Conservation (phyloP, 2,329 filamentous ascomycete species). For the Sclerotinia subarctica region DNA sequence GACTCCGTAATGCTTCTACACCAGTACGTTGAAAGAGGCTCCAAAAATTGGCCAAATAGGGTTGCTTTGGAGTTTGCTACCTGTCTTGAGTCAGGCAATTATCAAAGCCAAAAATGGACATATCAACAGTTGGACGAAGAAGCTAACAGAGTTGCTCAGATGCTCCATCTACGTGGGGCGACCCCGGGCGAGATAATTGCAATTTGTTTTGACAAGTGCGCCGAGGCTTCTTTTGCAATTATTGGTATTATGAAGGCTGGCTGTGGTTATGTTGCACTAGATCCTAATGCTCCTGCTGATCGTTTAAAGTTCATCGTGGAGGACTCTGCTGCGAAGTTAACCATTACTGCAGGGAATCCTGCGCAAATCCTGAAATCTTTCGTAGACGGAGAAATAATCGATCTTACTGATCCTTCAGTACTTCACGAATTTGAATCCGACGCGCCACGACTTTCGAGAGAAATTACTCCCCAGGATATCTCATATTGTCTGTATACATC, state of each 20-base stretch:
- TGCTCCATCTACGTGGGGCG: conserved; percentile 53
- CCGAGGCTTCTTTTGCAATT: conserved; percentile 40
- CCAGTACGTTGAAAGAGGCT: conserved; percentile 70
- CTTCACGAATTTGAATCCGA: conserved; percentile 27
- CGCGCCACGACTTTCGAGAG: conserved; percentile 29
- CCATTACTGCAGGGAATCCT: conserved; percentile 56
- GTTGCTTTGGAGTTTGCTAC: conserved; percentile 74
- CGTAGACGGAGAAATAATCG: conserved; percentile 27
- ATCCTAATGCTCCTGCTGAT: conserved; percentile 40
- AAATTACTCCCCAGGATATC: conserved; percentile 32
- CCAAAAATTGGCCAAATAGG: conserved; percentile 53
- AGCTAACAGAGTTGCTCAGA: conserved; percentile 68
- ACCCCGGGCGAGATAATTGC: conserved; percentile 49
- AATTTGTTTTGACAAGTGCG: conserved; percentile 42
- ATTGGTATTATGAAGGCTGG: conserved; percentile 41
- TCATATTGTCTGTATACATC: conserved; percentile 41
- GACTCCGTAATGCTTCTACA: conserved; percentile 63
- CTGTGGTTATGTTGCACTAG: conserved; percentile 42
- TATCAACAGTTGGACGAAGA: conserved; percentile 69
- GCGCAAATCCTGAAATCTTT: conserved; percentile 40
- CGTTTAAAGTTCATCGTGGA: conserved; percentile 37
- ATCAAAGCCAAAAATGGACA: conserved; percentile 60
- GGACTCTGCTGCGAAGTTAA: conserved; percentile 64
- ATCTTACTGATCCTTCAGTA: conserved; percentile 31
- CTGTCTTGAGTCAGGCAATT: conserved; percentile 46